Base-by-base conservation (phyloP, 116 monocot genomes). In the Papilionanthe hybrid region DNA sequence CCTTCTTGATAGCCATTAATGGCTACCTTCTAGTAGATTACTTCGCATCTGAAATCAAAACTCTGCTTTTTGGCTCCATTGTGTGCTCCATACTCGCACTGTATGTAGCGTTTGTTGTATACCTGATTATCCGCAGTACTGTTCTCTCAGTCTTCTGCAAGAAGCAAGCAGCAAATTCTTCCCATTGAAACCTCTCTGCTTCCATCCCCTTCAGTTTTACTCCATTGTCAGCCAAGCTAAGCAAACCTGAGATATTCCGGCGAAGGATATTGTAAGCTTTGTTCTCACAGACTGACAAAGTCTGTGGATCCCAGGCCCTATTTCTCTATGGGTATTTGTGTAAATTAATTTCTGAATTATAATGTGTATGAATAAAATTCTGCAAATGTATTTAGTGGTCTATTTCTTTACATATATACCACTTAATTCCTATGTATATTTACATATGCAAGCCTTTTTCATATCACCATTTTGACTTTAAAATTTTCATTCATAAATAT, bases 1-100 rank as follows among this genome's bases (percentile, higher is more conserved):
- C 82, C 6, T 76, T 86, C 32, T 57, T 86, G 58, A 86, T 86
- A 75, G 69, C 79, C 56, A 86, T 86, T 74, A 86, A 86, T 79
- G 82, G 82, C 22, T 86, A 82, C 69, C 86, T 86, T 47, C 42
- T 86, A 79, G 11, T 86, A 30, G 82, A 82, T 86, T 82, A 57
- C 82, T 79, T 82, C 75, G 75, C 82, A 42, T 22, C 82, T 71
- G 82, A 79, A 79, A 43, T 79, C 4, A 79, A 65, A 27, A 75
- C 79, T 15, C 8, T 67, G 41, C 20, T 82, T 32, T 22, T 71
- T n/a, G 75, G 78, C 50, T 55, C 67, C 4, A 47, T 82, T 7
- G 72, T 72, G 0, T 53, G 43, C 18, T 42, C 57, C 29, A 2
- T 30, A 42, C 43, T 82, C 63, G 56, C 65, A 20, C 28, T 79